These are phyloP conservation scores for Geosmithia putterillii DNA, from an alignment of 2,329 filamentous ascomycete species.

Conservation along the genomic window DNA sequence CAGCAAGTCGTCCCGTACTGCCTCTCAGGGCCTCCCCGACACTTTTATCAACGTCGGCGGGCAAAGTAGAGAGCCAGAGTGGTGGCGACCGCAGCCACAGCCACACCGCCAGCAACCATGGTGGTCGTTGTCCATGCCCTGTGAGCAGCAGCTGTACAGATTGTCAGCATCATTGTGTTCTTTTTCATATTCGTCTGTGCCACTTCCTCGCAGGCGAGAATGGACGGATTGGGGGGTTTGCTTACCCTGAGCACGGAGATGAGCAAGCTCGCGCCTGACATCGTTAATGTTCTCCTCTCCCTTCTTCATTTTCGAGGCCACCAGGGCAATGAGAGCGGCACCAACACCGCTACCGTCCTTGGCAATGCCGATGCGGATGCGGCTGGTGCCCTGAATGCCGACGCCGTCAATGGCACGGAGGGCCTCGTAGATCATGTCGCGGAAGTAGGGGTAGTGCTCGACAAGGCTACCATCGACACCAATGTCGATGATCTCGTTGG, in stretches of 20 bases:
- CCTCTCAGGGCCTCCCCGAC: no score
- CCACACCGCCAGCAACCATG: conserved; percentile 17
- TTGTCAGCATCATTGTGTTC: not conserved
- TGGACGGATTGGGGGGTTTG: conserved; percentile 11
- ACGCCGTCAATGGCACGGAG: conserved; percentile 66
- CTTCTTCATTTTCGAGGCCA: conserved; percentile 60
- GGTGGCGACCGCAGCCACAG: conserved; percentile 21
- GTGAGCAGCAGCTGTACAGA: conserved; percentile 14
- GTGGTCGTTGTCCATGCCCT: conserved; percentile 14
- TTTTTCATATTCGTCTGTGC: conserved; percentile 10
- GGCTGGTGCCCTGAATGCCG: conserved; percentile 66
- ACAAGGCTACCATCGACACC: conserved; percentile 91
- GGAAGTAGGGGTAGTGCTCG: conserved; percentile 90
- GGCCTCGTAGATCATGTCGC: conserved; percentile 76
- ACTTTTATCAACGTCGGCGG: not conserved
- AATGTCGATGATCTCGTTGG: conserved; percentile 65
- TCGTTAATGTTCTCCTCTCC: conserved; percentile 23
- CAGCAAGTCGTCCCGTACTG: no score
- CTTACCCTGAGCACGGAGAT: not conserved
- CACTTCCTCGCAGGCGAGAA: no score
- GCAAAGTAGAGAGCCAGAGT: conserved; percentile 15
- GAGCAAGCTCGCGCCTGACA: conserved; percentile 18
- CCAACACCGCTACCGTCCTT: conserved; percentile 83
- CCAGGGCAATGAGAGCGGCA: conserved; percentile 84
- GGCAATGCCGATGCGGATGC: conserved; percentile 86